Base-by-base conservation (phyloP, 768 basidiomycete genomes). In the Cystobasidium onofrii region DNA sequence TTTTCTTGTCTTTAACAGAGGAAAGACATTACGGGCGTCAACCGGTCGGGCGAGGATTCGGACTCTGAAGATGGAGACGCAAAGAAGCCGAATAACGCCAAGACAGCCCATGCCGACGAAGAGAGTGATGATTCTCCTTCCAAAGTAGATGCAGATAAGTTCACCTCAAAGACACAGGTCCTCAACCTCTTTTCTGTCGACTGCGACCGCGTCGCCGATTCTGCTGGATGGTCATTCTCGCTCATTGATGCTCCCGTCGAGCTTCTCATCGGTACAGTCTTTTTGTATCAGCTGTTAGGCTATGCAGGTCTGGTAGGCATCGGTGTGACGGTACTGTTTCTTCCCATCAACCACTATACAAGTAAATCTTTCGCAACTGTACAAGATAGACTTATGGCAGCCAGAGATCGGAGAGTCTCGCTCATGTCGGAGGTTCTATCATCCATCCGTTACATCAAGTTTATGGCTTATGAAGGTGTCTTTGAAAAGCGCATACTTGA, bases 381-480 rank as follows among this genome's bases (percentile, higher is more conserved):
- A 10, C 78, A 78, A 65, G 77, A 79, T 62, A 76, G 77, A 64
- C 80, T 83, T 46, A 82, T 57, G 83, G 80, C 73, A 77, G 76
- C 76, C 13, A 72, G 78, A 15, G 78, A 79, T 67, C 64, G 73
- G 20, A 66, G 78, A 36, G 78, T 79, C 12, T 71, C 67, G 0
- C 64, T 79, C 18, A 77, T 78, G 76, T 82, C 82, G 80, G 75
- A 77, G 69, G 65, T 81, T 76, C 63, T 83, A 78, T 73, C 76
- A 74, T 71, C 60, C 15, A 79, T 81, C 23, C 75, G 81, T 2
- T 82, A 83, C 80, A 73, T 78, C 60, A 79, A 80, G 77, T 65
- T 54, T 69, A 73, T 76, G 70, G 66, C 6, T 15, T 76, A 73
- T 34, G 77, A 79, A 73, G 23, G 39, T 13, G 66, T 77, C 1